phyloP scores from a whole-genome alignment of 106 monocot genomes.

The Agapanthus africanus region DNA sequence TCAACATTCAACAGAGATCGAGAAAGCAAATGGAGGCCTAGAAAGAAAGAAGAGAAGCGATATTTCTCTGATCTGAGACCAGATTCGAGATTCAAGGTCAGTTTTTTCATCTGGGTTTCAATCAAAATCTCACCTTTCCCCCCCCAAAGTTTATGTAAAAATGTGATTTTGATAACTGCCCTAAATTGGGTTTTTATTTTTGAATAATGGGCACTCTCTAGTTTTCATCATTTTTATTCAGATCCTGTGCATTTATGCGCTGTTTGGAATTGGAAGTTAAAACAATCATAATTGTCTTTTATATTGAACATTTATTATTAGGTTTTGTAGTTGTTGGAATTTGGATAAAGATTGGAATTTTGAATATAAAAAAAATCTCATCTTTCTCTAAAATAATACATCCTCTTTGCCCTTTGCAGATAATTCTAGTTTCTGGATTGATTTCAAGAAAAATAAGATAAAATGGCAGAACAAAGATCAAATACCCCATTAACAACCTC shows the following conservation, averaged over 20 bases:
- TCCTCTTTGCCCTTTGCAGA: background rate
- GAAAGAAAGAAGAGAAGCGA: no score
- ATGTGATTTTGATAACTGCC: background rate
- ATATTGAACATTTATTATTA: background rate
- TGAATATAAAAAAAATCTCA: background rate
- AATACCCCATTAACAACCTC: background rate
- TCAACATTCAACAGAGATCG: no score
- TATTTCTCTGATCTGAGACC: no score
- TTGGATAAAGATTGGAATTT: background rate
- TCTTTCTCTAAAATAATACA: background rate
- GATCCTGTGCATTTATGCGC: no score
- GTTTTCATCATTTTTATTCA: no score
- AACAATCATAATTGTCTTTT: background rate
- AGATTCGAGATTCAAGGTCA: conserved; percentile 1
- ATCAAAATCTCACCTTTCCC: background rate
- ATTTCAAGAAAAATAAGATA: background rate
- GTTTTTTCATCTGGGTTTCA: conserved; percentile 1
- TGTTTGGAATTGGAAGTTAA: no score
- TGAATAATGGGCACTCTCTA: no score
- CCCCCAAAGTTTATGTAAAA: no score
- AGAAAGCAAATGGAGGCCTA: no score
- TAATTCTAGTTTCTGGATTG: background rate
- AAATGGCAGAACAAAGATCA: conserved; percentile 14
- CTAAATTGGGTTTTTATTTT: background rate
- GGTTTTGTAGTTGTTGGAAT: background rate